A percentile compares a stretch with the other conserved stretches of the same genome.
Conservation (phyloP, 2,329 filamentous ascomycete species). For the Pyrenophora seminiperda region DNA sequence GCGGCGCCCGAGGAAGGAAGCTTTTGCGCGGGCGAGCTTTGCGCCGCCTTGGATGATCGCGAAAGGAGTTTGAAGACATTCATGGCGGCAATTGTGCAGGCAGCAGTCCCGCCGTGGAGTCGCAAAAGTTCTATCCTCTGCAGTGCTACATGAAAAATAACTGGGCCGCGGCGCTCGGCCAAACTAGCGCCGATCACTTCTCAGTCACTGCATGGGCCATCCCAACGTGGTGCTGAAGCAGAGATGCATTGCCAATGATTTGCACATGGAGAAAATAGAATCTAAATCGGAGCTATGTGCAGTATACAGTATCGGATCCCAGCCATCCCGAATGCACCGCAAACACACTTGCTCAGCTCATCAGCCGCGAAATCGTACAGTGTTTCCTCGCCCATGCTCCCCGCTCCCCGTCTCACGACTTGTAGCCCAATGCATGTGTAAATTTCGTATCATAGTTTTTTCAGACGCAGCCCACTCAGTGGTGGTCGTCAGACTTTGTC, state of each 20-base stretch:
- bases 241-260: conserved; percentile 35
- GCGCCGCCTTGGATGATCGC: conserved; percentile 66
- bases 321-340: conserved; percentile 27
- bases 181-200: conserved; percentile 25
- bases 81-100: conserved; percentile 52
- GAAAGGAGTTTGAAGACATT: conserved; percentile 76
- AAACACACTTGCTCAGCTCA: conserved; percentile 23
- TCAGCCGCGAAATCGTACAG: conserved; percentile 29
- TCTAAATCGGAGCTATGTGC: conserved; percentile 49
- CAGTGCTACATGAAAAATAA: conserved; percentile 32
- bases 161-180: conserved; percentile 23
- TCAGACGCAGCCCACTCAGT: conserved; percentile 28
- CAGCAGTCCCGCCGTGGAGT: not conserved
- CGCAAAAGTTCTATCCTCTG: conserved; percentile 26
- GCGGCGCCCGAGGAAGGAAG: conserved; percentile 69
- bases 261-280: conserved; percentile 43
- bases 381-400: conserved; percentile 4
- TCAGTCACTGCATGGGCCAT: conserved; percentile 5
- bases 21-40: conserved; percentile 48
- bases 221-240: not conserved
- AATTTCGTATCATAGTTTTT: conserved; percentile 13
- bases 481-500: conserved; percentile 41
- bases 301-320: conserved; percentile 44
- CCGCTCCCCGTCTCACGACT: conserved; percentile 1
- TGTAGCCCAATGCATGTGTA: conserved; percentile 8